Conservation (phyloP, 1,284 basidiomycete species). For the Fomes fomentarius region DNA sequence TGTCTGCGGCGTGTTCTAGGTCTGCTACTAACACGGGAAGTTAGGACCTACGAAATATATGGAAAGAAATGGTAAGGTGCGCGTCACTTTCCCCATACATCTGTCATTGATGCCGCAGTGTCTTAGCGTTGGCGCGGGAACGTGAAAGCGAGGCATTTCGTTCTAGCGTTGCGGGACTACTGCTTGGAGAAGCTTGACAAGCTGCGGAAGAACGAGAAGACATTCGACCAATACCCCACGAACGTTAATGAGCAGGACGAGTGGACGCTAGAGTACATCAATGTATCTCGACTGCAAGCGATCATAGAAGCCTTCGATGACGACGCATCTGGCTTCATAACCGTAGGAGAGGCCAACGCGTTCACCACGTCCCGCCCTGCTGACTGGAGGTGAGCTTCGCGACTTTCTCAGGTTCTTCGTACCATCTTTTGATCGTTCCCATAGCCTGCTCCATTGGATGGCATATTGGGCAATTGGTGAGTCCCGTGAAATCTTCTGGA, state of each 20-base stretch:
- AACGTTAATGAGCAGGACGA: conserved; percentile 27
- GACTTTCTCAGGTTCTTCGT: too few species aligned
- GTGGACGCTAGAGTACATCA: conserved; percentile 50
- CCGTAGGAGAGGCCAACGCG: conserved; percentile 49
- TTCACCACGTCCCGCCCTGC: conserved; percentile 35
- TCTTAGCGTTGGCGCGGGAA: conserved; percentile 40
- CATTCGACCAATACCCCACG: conserved; percentile 15
- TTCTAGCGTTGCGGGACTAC: conserved; percentile 39
- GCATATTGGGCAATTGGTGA: conserved; percentile 32
- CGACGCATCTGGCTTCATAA: conserved; percentile 50
- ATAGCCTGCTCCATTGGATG: conserved; percentile 30
- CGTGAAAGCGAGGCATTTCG: conserved; percentile 40
- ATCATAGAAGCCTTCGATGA: conserved; percentile 53
- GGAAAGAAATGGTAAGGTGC: conserved; percentile 35
- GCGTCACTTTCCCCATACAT: too few species aligned
- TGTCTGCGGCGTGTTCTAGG: too few species aligned
- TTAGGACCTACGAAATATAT: conserved; percentile 33
- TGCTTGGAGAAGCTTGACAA: conserved; percentile 33
- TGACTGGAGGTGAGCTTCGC: conserved; percentile 26
- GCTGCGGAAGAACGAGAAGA: conserved; percentile 12
- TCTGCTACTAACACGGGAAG: too few species aligned
- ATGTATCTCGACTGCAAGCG: conserved; percentile 44
- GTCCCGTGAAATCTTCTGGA: background rate
- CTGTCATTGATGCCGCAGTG: too few species aligned
- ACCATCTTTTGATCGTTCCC: background rate